Percentiles rank a stretch among this genome's conserved stretches.
Conservation (phyloP, 257 asterid species). For the Echium plantagineum region DNA sequence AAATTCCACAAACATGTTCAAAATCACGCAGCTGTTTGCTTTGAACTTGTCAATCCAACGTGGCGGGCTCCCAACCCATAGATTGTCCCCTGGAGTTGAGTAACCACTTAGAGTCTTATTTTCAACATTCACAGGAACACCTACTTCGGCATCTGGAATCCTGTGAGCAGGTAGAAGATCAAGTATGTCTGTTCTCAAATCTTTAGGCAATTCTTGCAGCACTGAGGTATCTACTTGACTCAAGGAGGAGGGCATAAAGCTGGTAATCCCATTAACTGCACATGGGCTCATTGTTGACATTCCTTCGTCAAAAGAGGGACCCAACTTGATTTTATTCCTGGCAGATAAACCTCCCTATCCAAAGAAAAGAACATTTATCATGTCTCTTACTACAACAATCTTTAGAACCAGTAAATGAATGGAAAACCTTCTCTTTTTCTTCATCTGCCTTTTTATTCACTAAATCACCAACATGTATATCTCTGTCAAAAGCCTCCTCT, state of each 20-base stretch:
- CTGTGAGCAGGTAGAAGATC: constrained; percentile 63
- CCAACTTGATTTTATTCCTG: constrained; percentile 19
- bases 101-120: constrained; percentile 20
- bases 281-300: constrained; percentile 6
- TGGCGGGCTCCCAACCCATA: constrained; percentile 81
- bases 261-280: constrained; percentile 21
- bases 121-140: constrained; percentile 25
- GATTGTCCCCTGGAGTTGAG: constrained; percentile 26
- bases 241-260: constrained; percentile 71
- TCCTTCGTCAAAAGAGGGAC: constrained; percentile 15
- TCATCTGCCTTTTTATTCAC: not conserved
- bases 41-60: constrained; percentile 67
- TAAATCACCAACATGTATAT: not conserved
- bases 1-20: constrained; percentile 36
- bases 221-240: constrained; percentile 84
- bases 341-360: constrained; percentile 21
- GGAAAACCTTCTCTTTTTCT: constrained; percentile 11
- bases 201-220: constrained; percentile 77
- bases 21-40: constrained; percentile 30
- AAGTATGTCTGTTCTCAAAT: constrained; percentile 64
- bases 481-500: constrained; percentile 1
- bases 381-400: not conserved
- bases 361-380: constrained; percentile 7
- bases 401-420: not conserved
- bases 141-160: constrained; percentile 24